Conservation (phyloP, 768 basidiomycete genomes). For the Lentinula edodes region DNA sequence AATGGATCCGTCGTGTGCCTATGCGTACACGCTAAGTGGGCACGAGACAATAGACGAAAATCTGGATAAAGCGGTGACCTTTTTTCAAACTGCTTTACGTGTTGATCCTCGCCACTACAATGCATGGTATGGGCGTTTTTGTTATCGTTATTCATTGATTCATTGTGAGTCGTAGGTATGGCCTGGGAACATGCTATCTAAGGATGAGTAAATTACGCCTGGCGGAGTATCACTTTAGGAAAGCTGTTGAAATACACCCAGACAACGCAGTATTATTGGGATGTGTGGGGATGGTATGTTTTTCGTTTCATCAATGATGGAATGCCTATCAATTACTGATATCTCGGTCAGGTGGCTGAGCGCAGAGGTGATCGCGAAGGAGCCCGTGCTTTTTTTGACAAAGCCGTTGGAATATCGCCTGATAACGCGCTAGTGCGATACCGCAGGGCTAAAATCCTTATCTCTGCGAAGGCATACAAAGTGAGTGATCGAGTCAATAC, state of each 20-base stretch:
- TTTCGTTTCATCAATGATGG: neutral
- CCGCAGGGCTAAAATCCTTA: slow-evolving; percentile 87
- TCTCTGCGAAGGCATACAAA: slow-evolving; percentile 76
- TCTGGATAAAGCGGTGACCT: slow-evolving; percentile 83
- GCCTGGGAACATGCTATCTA: slow-evolving; percentile 95
- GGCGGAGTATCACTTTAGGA: slow-evolving; percentile 95
- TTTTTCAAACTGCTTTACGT: slow-evolving; percentile 89
- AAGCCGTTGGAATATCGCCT: slow-evolving; percentile 73
- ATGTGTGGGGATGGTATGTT: slow-evolving; percentile 92
- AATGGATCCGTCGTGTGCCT: slow-evolving; percentile 86
- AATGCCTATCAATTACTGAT: neutral
- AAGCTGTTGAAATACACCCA: slow-evolving; percentile 88
- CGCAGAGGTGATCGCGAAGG: slow-evolving; percentile 70
- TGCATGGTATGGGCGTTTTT: slow-evolving; percentile 72
- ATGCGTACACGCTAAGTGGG: slow-evolving; percentile 94
- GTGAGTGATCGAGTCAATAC: slow-evolving; percentile 41
- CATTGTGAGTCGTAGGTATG: slow-evolving; percentile 68
- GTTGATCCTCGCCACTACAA: slow-evolving; percentile 94
- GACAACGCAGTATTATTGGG: slow-evolving; percentile 93
- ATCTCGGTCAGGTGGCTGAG: slow-evolving; percentile 68
- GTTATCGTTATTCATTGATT: slow-evolving; percentile 14
- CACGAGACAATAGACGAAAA: slow-evolving; percentile 98
- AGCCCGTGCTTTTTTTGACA: slow-evolving; percentile 76
- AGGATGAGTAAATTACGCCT: slow-evolving; percentile 88
- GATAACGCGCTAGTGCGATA: slow-evolving; percentile 93